Conservation (phyloP, 176 grass and related monocot genomes). For the Cymbopogon citratus region DNA sequence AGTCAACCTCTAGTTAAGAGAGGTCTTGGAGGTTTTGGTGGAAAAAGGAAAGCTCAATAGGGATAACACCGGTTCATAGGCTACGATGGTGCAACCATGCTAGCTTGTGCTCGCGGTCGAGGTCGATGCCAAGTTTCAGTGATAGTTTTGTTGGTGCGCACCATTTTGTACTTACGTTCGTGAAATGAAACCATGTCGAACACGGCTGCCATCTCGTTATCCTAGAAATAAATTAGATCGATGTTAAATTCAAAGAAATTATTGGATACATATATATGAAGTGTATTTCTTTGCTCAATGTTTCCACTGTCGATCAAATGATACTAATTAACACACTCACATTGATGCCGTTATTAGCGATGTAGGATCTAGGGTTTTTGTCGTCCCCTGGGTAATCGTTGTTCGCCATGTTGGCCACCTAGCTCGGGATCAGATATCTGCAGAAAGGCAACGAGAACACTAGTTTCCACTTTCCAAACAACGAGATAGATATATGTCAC, state of each 20-base stretch:
- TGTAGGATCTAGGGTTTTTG: background rate
- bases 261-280: background rate
- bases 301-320: background rate
- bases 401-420: background rate
- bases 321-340: background rate
- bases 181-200: background rate
- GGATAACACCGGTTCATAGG: constrained; percentile 29
- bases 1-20: background rate
- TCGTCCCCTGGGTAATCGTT: background rate
- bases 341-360: background rate
- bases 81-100: background rate
- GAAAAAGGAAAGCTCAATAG: constrained; percentile 39
- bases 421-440: constrained; percentile 2
- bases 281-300: background rate
- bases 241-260: background rate
- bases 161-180: background rate
- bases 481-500: background rate
- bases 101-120: background rate
- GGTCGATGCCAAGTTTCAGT: background rate
- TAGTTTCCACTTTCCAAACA: background rate
- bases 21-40: too few species aligned
- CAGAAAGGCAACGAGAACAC: background rate
- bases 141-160: background rate
- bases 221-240: background rate
- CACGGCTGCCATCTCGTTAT: background rate